Conservation (phyloP, 129 eudicot genomes). For the Solidago caesia region DNA sequence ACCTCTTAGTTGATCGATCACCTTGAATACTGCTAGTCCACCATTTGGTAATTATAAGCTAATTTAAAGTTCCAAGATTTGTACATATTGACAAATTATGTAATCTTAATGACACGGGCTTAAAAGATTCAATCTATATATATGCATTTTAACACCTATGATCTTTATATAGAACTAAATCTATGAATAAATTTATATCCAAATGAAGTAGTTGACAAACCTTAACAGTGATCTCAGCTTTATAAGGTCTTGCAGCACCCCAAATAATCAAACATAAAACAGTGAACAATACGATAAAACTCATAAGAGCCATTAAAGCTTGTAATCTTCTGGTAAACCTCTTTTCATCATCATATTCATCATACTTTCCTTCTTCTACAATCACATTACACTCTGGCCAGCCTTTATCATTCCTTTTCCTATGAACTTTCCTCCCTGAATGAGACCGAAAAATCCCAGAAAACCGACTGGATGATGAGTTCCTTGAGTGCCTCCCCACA, state of each 20-base stretch:
- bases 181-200: background rate
- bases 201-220: slow-evolving; percentile 37
- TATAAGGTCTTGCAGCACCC: slow-evolving; percentile 84
- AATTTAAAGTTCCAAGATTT: too few relatives aligned
- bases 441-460: slow-evolving; percentile 94
- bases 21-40: too few relatives aligned
- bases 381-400: slow-evolving; percentile 99
- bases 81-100: too few relatives aligned
- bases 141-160: slow-evolving; percentile 3
- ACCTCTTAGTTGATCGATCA: too few relatives aligned
- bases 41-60: too few relatives aligned
- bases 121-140: too few relatives aligned
- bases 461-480: slow-evolving; percentile 89
- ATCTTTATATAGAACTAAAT: background rate
- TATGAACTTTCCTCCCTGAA: slow-evolving; percentile 70
- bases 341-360: slow-evolving; percentile 68
- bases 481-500: slow-evolving; percentile 83
- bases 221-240: slow-evolving; percentile 70
- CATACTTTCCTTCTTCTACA: slow-evolving; percentile 86
- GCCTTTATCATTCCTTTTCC: slow-evolving; percentile 91
- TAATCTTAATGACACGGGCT: background rate
- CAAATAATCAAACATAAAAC: slow-evolving; percentile 88
- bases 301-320: slow-evolving; percentile 56
- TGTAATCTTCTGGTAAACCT: slow-evolving; percentile 58
- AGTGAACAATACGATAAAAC: slow-evolving; percentile 66